A percentile compares a stretch with the other conserved stretches of the same genome.
Evolutionary conservation across 1,284 basidiomycete species (phyloP).

Genomic region (Volvariella volvacea): DNA sequence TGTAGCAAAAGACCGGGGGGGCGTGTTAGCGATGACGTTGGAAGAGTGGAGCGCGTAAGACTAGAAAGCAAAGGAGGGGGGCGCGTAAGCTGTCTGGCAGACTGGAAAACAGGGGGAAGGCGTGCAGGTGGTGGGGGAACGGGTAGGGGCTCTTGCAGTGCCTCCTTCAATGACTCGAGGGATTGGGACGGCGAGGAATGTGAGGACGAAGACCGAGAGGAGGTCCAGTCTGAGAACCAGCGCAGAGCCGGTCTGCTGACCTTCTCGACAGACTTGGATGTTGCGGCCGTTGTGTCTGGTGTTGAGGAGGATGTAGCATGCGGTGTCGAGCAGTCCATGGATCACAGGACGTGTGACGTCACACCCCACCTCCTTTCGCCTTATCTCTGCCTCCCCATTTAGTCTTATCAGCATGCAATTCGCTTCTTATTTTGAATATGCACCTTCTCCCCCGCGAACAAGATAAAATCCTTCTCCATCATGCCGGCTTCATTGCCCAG

Average conservation of each 20-base stretch:
- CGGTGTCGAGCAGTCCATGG: conserved; percentile 9
- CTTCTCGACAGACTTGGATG: too few species aligned
- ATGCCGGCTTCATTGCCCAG: conserved; percentile 86
- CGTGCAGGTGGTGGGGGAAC: conserved; percentile 38
- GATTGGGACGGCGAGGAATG: too few species aligned
- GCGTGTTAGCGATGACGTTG: conserved; percentile 52
- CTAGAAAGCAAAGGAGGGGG: conserved; percentile 55
- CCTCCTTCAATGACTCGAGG: conserved; percentile 30
- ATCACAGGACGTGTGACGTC: conserved; percentile 13
- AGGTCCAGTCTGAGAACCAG: conserved; percentile 32
- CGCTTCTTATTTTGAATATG: too few species aligned
- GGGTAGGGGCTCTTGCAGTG: conserved; percentile 30
- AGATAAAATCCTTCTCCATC: conserved; percentile 46
- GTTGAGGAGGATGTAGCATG: conserved; percentile 14
- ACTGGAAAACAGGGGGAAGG: conserved; percentile 32
- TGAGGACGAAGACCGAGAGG: conserved; percentile 19
- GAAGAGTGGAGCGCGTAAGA: conserved; percentile 57
- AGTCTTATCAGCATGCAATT: too few species aligned
- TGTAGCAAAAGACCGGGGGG: conserved; percentile 28
- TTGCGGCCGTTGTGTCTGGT: neutral
- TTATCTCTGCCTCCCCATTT: conserved; percentile 5
- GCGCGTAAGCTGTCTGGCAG: conserved; percentile 26
- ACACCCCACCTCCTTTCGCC: conserved; percentile 10
- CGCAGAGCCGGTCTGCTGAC: conserved; percentile 33
- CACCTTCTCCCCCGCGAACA: conserved; percentile 44